A percentile compares a stretch with the other conserved stretches of the same genome.
These are phyloP conservation scores for Hypsizygus marmoreus DNA, from an alignment of 768 basidiomycete genomes.

Conservation along the genomic window DNA sequence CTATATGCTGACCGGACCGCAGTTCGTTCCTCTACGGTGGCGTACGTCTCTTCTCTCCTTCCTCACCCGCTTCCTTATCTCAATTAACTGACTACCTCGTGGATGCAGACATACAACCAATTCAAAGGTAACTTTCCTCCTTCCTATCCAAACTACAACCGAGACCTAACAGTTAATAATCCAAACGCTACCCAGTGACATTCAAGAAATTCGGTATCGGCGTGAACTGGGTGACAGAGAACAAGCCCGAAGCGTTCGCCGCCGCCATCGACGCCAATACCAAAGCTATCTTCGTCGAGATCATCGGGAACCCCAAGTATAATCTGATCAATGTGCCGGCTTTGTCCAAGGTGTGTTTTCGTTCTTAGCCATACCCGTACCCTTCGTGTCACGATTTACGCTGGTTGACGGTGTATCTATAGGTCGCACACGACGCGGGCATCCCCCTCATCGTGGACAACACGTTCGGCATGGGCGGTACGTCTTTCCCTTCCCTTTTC, in stretches of 20 bases:
- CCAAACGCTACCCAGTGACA: slow-evolving; percentile 42
- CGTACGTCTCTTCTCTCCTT: slow-evolving; percentile 22
- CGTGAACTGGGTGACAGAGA: slow-evolving; percentile 65
- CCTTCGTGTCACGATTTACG: background rate
- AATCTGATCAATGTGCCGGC: slow-evolving; percentile 64
- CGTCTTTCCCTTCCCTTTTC: background rate
- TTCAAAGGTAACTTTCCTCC: slow-evolving; percentile 51
- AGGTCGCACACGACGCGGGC: slow-evolving; percentile 71
- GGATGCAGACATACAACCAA: slow-evolving; percentile 64
- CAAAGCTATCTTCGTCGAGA: slow-evolving; percentile 76
- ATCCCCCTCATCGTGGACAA: slow-evolving; percentile 85
- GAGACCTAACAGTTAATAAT: slow-evolving; percentile 10
- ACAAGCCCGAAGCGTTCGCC: slow-evolving; percentile 59
- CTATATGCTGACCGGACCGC: slow-evolving; percentile 1
- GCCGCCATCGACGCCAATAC: slow-evolving; percentile 77
- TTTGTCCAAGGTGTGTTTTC: slow-evolving; percentile 59
- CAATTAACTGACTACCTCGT: background rate
- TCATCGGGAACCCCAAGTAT: slow-evolving; percentile 79
- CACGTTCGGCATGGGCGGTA: slow-evolving; percentile 74
- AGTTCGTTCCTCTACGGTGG: slow-evolving; percentile 73
- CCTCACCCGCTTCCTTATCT: too few relatives aligned
- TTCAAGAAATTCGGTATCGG: slow-evolving; percentile 71
- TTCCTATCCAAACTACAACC: too few relatives aligned
- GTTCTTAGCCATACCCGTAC: background rate
- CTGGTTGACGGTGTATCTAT: slow-evolving; percentile 1